Conservation (phyloP, 306 rosid species). For the Gastrolobium bilobum region DNA sequence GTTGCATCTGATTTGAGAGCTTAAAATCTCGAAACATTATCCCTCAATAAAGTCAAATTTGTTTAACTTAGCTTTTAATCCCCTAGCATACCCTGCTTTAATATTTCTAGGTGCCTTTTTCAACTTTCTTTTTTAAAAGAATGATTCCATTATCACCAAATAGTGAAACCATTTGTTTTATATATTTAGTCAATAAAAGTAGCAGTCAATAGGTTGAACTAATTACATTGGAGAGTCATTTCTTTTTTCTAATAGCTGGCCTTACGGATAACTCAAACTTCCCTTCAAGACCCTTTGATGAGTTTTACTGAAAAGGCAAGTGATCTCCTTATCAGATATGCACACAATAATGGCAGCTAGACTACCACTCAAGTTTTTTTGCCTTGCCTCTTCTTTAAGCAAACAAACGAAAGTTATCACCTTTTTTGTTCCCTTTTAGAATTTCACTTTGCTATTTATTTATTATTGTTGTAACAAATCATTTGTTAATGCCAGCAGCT, state of each 20-base stretch:
- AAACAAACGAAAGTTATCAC: slow-evolving; percentile 47
- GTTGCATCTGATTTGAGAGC: slow-evolving; percentile 17
- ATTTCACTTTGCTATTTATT: slow-evolving; percentile 46
- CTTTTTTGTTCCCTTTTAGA: slow-evolving; percentile 37
- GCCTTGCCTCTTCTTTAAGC: slow-evolving; percentile 51
- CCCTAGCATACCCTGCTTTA: slow-evolving; percentile 21
- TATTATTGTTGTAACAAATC: slow-evolving; percentile 15
- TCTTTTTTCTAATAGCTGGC: slow-evolving; percentile 10
- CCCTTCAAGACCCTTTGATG: background rate
- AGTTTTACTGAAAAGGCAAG: slow-evolving; percentile 27
- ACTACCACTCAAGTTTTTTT: slow-evolving; percentile 51
- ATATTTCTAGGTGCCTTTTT: slow-evolving; percentile 11
- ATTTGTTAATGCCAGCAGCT: slow-evolving; percentile 32
- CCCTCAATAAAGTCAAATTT: slow-evolving; percentile 10
- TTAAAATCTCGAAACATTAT: background rate
- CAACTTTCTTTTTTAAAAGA: slow-evolving; percentile 8
- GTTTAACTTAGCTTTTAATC: slow-evolving; percentile 25
- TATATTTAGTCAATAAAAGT: slow-evolving; percentile 30
- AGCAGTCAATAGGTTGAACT: slow-evolving; percentile 41
- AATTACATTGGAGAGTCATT: slow-evolving; percentile 25
- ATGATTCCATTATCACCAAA: slow-evolving; percentile 41
- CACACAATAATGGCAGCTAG: slow-evolving; percentile 56
- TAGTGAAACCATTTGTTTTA: slow-evolving; percentile 14
- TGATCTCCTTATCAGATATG: slow-evolving; percentile 61
- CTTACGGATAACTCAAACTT: slow-evolving; percentile 20